Percentiles rank a stretch among this genome's conserved stretches.
phyloP scores from a whole-genome alignment of 192 early-diverging fungal genomes.

The Neocallimastix lanati region DNA sequence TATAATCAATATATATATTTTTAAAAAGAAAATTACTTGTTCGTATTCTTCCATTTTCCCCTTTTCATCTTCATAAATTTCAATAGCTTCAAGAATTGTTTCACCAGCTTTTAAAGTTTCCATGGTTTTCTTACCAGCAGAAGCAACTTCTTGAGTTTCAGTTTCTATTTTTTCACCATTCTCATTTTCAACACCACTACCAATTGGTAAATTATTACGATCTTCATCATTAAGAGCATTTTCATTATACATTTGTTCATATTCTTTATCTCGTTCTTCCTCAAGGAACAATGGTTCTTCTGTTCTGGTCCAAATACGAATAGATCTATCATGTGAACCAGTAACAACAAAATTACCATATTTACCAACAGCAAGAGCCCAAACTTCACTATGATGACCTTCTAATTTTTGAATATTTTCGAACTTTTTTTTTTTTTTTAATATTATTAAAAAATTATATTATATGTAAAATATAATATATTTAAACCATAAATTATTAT shows the following conservation, averaged over 20 bases:
- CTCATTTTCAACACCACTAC: conserved; percentile 16
- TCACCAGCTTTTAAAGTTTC: conserved; percentile 93
- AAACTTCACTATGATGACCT: conserved; percentile 85
- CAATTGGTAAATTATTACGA: conserved; percentile 16
- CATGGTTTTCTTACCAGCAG: conserved; percentile 69
- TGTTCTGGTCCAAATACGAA: conserved; percentile 89
- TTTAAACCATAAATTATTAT: no score
- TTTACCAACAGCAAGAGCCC: conserved; percentile 77
- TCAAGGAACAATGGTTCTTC: conserved; percentile 89
- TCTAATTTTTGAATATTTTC: conserved; percentile 84
- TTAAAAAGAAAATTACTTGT: no score
- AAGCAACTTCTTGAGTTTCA: conserved; percentile 30
- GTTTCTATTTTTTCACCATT: conserved; percentile 10
- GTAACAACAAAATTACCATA: conserved; percentile 77
- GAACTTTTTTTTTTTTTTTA: no score
- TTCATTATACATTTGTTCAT: conserved; percentile 77
- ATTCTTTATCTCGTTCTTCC: conserved; percentile 86
- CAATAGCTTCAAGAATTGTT: conserved; percentile 77
- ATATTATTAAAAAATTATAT: no score
- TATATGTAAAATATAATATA: no score
- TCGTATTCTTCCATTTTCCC: conserved; percentile 8
- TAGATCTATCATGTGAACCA: conserved; percentile 79
- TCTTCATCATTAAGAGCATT: conserved; percentile 47
- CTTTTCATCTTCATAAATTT: conserved; percentile 70
- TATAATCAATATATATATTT: no score